Evolutionary conservation across 176 grass and related monocot genomes (phyloP), one percentile per base, ranked within the genome.

Genomic region (Dactylis glomerata): DNA sequence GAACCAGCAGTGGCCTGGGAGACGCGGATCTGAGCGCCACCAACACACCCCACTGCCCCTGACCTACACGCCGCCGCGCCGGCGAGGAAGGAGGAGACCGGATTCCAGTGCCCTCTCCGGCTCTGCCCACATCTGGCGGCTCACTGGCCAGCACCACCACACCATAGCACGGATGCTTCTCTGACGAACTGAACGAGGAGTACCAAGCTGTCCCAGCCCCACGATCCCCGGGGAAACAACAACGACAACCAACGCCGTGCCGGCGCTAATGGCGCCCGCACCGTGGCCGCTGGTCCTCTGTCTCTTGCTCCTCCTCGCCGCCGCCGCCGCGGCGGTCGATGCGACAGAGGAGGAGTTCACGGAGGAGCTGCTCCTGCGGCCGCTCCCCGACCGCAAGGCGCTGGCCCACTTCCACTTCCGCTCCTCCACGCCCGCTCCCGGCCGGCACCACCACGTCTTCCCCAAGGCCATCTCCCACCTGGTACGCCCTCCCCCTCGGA

Each of bases 401-500:
- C 89, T 92, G 10, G 93, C 89, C 10, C 96, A 98, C 80, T 98
- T 98, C 85, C 86, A 96, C 83, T 96, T 99, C 86, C 86, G 87
- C 79, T 92, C 83, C 83, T 82, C 86, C 26, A 73, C 96, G 24
- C 75, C 87, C 57, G 68, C 77, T 68, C 81, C 51, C 31, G 90
- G 88, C 24, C 66, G 62, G 41, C 93, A 96, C 85, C 89, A 96
- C 66, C 89, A 92, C 83, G 28, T 96, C 81, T 96, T 99, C 79
- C 93, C 96, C 44, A 96, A 96, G 82, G 93, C 93, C 69, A 94
- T 99, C 75, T 86, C 96, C 49, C 93, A 99, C 82, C 74, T 99
- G 87, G 93, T 99, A 87, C 46, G 59, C 64, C 62, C 82, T 28
- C 0, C 73, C 52, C 20, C 70, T 31, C 68, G 2, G 10, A 12